phyloP scores from a whole-genome alignment of 495 filamentous ascomycete genomes.

The Bathelium albidoporum region DNA sequence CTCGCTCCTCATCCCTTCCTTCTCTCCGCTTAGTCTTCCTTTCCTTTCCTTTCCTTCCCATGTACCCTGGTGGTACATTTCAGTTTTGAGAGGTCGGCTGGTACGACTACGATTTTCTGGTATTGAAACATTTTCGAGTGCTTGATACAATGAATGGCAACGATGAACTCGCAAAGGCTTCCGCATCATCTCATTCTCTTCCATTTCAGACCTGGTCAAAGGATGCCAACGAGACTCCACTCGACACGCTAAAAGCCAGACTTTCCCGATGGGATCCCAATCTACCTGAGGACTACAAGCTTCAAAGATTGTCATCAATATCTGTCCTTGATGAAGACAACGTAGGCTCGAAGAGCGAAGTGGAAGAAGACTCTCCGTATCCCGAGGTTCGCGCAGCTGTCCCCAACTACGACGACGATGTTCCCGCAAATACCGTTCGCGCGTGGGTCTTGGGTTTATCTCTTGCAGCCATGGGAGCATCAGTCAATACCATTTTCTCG shows the following conservation, averaged over 20 bases:
- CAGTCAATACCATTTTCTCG: conserved; percentile 18
- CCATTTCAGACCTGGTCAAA: background rate
- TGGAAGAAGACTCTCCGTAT: conserved; percentile 39
- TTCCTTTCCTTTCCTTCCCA: background rate
- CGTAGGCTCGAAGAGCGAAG: conserved; percentile 7
- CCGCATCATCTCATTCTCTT: background rate
- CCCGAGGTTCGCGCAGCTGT: conserved; percentile 47
- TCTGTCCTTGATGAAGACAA: conserved; percentile 29
- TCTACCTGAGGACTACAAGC: conserved; percentile 33
- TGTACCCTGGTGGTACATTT: background rate
- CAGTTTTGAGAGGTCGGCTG: background rate
- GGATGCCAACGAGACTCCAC: background rate
- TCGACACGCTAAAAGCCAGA: background rate
- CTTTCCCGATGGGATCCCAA: conserved; percentile 36
- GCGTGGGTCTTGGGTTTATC: conserved; percentile 61
- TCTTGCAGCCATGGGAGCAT: conserved; percentile 61
- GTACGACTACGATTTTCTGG: background rate
- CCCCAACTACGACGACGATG: conserved; percentile 37
- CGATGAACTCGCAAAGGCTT: background rate
- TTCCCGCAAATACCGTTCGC: conserved; percentile 57
- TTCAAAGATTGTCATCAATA: conserved; percentile 24
- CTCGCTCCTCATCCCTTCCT: background rate
- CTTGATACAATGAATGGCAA: background rate
- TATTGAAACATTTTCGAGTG: background rate
- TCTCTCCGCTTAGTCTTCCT: background rate